Evolutionary conservation across 345 rosid species (phyloP), one percentile per base, ranked within the genome.

Genomic region (Eucalyptus pauciflora): DNA sequence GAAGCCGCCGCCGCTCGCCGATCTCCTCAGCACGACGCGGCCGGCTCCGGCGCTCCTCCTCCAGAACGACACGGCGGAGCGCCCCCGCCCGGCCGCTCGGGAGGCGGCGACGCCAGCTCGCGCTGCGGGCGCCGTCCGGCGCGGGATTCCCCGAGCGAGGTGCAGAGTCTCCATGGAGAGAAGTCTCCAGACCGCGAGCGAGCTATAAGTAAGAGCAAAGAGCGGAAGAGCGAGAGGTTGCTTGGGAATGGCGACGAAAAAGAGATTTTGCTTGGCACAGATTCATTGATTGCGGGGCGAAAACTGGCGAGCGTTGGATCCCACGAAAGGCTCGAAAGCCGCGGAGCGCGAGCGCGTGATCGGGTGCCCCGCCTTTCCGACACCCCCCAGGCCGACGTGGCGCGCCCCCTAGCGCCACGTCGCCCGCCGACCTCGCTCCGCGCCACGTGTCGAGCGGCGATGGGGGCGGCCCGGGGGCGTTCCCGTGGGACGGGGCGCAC

Each of bases 131-230:
- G 86, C 37, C 46, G 86, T 4, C 7, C 58, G 2, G 24, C 43
- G 67, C 15, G 80, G 69, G 33, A 50, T 41, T 5, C 46, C 60
- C 46, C 31, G 83, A 7, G 83, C 45, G 87, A 89, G 62, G 51
- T 46, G 86, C 50, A 86, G 51, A 37, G 90, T 79, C 60, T 50
- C 90, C 90, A 89, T 89, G 8, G 9, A 54, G 50, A 31, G 69
- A 62, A 12, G 17, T 4, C 51, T 18, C 3, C 4, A 56, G 46
- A 25, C 27, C 33, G 54, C 46, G 5, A 58, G 60, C 27, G 37
- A 52, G 43, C 80, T 67, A 52, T 46, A 24, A n/a, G 52, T 29
- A 41, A 41, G 37, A 31, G 48, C 20, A 22, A 17, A 41, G 49
- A 10, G 69, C 67, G 13, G 87, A 49, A 45, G 69, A 29, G 86